These are phyloP conservation scores for Neopestalotiopsis sp. DNA, from an alignment of 2,329 filamentous ascomycete species.

Conservation along the genomic window DNA sequence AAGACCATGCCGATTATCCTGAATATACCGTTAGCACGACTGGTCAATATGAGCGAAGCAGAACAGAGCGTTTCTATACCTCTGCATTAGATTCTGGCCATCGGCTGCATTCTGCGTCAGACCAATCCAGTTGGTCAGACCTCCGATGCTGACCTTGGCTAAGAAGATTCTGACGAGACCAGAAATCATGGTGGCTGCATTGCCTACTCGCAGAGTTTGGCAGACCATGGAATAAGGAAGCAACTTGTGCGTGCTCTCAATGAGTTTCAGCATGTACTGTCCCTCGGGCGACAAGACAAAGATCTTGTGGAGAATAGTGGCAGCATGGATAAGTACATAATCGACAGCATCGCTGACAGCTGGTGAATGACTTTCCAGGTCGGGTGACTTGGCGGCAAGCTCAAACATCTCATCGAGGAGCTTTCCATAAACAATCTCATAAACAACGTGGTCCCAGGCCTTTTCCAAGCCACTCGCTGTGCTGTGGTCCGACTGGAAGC, in stretches of 20 bases:
- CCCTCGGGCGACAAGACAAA: conserved; percentile 78
- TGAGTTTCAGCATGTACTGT: conserved; percentile 72
- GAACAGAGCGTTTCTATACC: conserved; percentile 33
- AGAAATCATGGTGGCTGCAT: conserved; percentile 82
- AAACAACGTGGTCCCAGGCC: conserved; percentile 72
- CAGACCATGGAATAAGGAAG: conserved; percentile 75
- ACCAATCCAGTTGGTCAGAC: conserved; percentile 80
- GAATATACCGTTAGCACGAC: conserved; percentile 20
- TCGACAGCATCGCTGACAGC: conserved; percentile 70
- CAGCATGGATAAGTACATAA: conserved; percentile 61
- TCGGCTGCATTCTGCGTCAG: conserved; percentile 74
- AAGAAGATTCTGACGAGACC: conserved; percentile 75
- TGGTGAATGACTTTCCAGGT: conserved; percentile 68
- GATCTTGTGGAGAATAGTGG: conserved; percentile 76
- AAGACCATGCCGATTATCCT: conserved; percentile 78
- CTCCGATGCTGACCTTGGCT: conserved; percentile 77
- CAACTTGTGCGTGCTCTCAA: conserved; percentile 73
- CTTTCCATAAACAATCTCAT: conserved; percentile 71
- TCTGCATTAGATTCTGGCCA: conserved; percentile 81
- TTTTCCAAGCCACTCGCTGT: conserved; percentile 65
- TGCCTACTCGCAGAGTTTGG: conserved; percentile 77
- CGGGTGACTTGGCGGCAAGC: conserved; percentile 63
- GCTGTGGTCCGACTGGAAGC: background rate
- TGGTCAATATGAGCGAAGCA: no score
- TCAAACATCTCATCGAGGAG: conserved; percentile 70